phyloP scores from a whole-genome alignment of 257 asterid species.

The Salvia rosmarinus region DNA sequence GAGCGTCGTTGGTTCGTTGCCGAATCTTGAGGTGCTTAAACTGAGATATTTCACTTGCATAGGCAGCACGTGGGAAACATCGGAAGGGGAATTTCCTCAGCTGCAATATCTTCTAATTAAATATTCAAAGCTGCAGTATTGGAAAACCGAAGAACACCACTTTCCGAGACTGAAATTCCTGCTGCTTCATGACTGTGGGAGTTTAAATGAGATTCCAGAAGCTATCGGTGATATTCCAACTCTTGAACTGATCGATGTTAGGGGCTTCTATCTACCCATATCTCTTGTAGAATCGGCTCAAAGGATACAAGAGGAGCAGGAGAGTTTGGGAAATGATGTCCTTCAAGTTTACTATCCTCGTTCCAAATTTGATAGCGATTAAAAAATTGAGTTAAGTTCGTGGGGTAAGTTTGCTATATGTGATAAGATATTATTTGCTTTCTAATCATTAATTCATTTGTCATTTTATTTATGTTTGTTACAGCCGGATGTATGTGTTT shows the following conservation, averaged over 20 bases:
- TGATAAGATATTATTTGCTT: too few relatives aligned
- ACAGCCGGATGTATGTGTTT: too few relatives aligned
- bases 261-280: neutral
- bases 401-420: too few relatives aligned
- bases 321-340: neutral
- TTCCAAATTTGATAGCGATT: too few relatives aligned
- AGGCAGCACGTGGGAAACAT: conserved; percentile 5
- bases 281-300: conserved; percentile 22
- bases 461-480: too few relatives aligned
- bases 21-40: conserved; percentile 10
- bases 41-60: neutral
- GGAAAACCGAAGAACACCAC: conserved; percentile 9
- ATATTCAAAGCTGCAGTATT: neutral
- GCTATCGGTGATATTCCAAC: conserved; percentile 14
- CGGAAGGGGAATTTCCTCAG: neutral
- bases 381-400: too few relatives aligned
- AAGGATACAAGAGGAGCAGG: conserved; percentile 11
- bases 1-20: neutral
- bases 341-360: too few relatives aligned
- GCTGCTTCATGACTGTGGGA: neutral
- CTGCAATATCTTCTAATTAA: neutral
- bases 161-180: conserved; percentile 24
- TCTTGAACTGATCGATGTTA: conserved; percentile 7
- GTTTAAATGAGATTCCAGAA: neutral
- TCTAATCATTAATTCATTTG: too few relatives aligned